Base-by-base conservation (phyloP, 2,329 filamentous ascomycete species). In the Ophiobolus disseminans region DNA sequence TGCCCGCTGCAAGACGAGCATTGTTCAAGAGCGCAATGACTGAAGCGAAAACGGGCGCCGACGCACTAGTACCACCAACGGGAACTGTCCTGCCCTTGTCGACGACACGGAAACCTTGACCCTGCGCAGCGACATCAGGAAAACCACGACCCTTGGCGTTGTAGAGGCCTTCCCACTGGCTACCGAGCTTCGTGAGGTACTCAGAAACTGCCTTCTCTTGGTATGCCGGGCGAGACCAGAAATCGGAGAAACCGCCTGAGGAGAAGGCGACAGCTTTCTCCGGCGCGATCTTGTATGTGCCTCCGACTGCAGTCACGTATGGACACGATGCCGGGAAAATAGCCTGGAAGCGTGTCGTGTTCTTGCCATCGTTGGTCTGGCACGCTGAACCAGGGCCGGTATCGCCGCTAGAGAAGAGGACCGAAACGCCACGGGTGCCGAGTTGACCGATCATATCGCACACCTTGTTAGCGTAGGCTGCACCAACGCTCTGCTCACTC, bases 301-400 rank as follows among this genome's bases (percentile, higher is more conserved):
- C 76, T 8, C 76, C 76, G 3, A 79, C 75, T 1, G 75, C 65
- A 3, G 78, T 80, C 11, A 80, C 74, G 54, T 76, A 80, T 0
- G 77, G 77, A 58, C 77, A 80, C 1, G 74, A 64, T 14, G 75
- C 76, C 1, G 77, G 77, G 62, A 80, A 79, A 14, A 72, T 70
- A 10, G 77, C 76, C 19, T 74, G 57, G 57, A 79, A 79, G 4
- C 72, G 73, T 3, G 69, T 72, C 1, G 66, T 73, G 55, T 75
- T 75, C 38, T 70, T 75, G 50, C 75, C 75, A 37, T 78, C 74
- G 57, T 80, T 80, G 48, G 71, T 73, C 52, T 73, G 69, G 63
- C 78, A 80, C 10, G 70, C 70, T 17, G 70, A 75, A 10, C 73
- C 73, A 16, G 73, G 65, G 21, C 73, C 73, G 5, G 68, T 74